Conservation (phyloP, 208 protist species). For the Leishmania arabica region DNA sequence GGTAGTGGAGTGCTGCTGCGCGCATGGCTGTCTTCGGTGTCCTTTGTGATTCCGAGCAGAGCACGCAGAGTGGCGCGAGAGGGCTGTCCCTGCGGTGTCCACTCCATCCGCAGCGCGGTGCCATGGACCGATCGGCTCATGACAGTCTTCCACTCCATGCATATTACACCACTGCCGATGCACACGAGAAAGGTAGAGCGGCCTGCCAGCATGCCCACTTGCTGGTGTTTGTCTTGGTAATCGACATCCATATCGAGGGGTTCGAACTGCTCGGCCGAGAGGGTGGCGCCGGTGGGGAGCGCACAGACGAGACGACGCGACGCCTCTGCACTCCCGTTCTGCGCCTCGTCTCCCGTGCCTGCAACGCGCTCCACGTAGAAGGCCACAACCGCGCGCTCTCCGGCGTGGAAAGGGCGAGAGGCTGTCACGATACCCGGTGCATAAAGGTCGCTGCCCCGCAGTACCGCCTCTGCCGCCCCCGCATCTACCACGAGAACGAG, state of each 20-base stretch:
- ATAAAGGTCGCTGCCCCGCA: constrained; percentile 88
- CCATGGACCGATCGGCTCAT: constrained; percentile 21
- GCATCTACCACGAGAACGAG: constrained; percentile 70
- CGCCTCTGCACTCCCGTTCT: neutral
- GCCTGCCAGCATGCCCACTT: neutral
- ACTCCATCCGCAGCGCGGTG: constrained; percentile 38
- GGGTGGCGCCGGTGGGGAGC: constrained; percentile 20
- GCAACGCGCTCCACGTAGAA: constrained; percentile 28
- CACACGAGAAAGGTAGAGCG: constrained; percentile 28
- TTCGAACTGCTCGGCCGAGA: constrained; percentile 13
- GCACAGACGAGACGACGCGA: constrained; percentile 10
- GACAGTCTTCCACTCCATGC: constrained; percentile 41
- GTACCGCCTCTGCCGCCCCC: constrained; percentile 84
- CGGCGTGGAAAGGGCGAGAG: constrained; percentile 25
- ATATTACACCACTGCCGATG: constrained; percentile 32
- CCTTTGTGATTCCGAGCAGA: constrained; percentile 10
- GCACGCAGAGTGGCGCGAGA: constrained; percentile 29
- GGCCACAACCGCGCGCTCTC: constrained; percentile 35
- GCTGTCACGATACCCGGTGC: constrained; percentile 60
- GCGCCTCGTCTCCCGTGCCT: neutral
- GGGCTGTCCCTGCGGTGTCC: constrained; percentile 46
- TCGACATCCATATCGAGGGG: neutral
- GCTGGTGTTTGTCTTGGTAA: neutral
- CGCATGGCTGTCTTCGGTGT: neutral
- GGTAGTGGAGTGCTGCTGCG: neutral